These are phyloP conservation scores for Mycena sanguinolenta DNA, from an alignment of 768 basidiomycete genomes.

Conservation along the genomic window DNA sequence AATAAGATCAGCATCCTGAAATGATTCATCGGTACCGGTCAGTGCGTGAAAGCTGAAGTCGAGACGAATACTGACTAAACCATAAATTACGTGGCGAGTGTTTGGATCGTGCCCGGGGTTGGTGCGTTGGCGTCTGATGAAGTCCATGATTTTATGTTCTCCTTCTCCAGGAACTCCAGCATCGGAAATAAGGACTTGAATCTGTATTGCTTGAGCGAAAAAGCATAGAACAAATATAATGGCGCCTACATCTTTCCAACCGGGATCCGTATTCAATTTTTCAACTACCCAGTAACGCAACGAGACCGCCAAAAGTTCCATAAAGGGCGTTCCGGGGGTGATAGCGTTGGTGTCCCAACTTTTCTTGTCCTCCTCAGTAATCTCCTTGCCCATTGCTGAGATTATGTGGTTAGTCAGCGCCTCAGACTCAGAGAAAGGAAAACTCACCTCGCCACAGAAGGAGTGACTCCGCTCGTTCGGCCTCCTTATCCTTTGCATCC, in stretches of 20 bases:
- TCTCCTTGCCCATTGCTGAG: constrained; percentile 91
- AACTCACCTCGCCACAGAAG: constrained; percentile 85
- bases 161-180: constrained; percentile 98
- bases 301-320: constrained; percentile 90
- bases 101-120: constrained; percentile 95
- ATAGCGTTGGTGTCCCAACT: constrained; percentile 99
- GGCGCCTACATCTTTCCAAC: constrained; percentile 87
- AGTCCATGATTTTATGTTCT: constrained; percentile 99
- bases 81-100: constrained; percentile 97
- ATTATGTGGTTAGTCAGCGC: constrained; percentile 18
- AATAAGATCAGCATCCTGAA: constrained; percentile 96
- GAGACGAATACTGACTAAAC: constrained; percentile 71
- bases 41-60: constrained; percentile 20
- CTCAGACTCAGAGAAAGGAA: not conserved
- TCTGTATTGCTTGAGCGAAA: constrained; percentile 56
- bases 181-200: constrained; percentile 97
- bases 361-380: constrained; percentile 87
- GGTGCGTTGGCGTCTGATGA: constrained; percentile 88
- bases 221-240: not conserved
- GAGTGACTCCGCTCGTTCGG: constrained; percentile 86
- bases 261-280: constrained; percentile 95
- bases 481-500: constrained; percentile 95
- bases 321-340: constrained; percentile 98
- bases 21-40: too few species aligned
- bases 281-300: constrained; percentile 96